Base-by-base conservation (phyloP, 345 rosid genomes). In the Syzygium aromaticum region DNA sequence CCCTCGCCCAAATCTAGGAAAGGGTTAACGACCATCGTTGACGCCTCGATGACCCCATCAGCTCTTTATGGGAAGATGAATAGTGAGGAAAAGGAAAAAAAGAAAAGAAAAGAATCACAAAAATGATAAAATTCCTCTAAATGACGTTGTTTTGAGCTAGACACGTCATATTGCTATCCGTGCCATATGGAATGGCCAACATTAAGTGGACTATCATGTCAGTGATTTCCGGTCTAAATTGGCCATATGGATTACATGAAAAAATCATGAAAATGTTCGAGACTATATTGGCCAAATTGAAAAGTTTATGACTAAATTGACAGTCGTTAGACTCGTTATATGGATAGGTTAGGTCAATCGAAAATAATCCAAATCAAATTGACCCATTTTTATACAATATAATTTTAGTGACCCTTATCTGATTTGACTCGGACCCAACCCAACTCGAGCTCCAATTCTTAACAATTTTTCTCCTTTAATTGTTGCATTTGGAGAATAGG, bases 281-380 rank as follows among this genome's bases (percentile, higher is more conserved):
- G 49, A 38, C 7, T 73, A 19, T 16, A 33, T 40, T 33, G 6
- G 21, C 25, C 11, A 33, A 33, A 33, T 73, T 73, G 0, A 11
- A 61, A 73, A 73, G 13, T 2, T 73, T 17, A 73, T 17, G 21
- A 67, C 0, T 73, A 6, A 73, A 73, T 4, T 9, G 49, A 7
- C 2, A 1, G 10, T 2, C 7, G 5, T 33, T 73, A 0, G 4
- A 0, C 25, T 11, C 21, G 12, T 10, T 3, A 33, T 3, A 54
- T 2, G 12, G 23, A 7, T 33, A 25, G 13, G 27, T 61, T 11
- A 17, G 8, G n/a, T 10, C 3, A 8, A 13, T 73, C 1, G 6
- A 73, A 33, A 73, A 38, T 73, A 8, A 22, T 33, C 0, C 1
- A 0, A 67, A 23, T 14, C 5, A 30, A 33, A 33, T 33, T 4